Evolutionary conservation across 2,329 filamentous ascomycete genomes (phyloP), one percentile per base, ranked within the genome.

Genomic region (Ophiostoma ulmi): DNA sequence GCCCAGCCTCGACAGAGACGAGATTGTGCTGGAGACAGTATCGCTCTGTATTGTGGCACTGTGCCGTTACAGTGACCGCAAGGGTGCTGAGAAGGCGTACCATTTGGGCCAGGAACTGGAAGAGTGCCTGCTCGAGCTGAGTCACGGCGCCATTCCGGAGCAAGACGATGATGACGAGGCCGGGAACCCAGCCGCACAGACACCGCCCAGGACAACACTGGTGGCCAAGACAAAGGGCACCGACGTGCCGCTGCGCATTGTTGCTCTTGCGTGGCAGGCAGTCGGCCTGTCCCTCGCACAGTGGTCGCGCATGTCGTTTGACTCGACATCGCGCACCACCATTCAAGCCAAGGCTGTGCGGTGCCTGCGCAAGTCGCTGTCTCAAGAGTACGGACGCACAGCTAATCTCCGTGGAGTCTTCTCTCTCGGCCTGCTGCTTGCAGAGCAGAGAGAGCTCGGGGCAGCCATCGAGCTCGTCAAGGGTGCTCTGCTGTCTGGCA

Each of bases 271-370:
- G 35, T 96, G 94, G 85, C 89, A 93, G 76, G 91, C 92, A 8
- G 90, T 98, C 73, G 95, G 94, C 0, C 84, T 97, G 70, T 90
- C 91, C 17, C 89, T 95, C 75, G 92, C 94, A 1, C 90, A 94
- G 73, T 97, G 93, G 93, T 92, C 94, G 64, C 87, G 90, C 69
- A 85, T 90, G 76, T 97, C 94, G 0, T 91, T 89, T 72, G 90
- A 97, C 74, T 90, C 89, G 35, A 85, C 89, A 58, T 83, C 85
- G 22, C 87, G 95, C 72, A 85, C 88, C 6, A 87, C 90, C 67
- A 87, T 94, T 63, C 93, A 97, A 76, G 83, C 86, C 52, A 90
- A 92, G 77, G 94, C 94, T 1, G 88, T 95, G 52, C 85, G 88
- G 73, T 90, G 88, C 73, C 85, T 98, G 67, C 88, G 90, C 63